Evolutionary conservation across 139 green algal species (phyloP).

Genomic region (Ostreobium quekettii): DNA sequence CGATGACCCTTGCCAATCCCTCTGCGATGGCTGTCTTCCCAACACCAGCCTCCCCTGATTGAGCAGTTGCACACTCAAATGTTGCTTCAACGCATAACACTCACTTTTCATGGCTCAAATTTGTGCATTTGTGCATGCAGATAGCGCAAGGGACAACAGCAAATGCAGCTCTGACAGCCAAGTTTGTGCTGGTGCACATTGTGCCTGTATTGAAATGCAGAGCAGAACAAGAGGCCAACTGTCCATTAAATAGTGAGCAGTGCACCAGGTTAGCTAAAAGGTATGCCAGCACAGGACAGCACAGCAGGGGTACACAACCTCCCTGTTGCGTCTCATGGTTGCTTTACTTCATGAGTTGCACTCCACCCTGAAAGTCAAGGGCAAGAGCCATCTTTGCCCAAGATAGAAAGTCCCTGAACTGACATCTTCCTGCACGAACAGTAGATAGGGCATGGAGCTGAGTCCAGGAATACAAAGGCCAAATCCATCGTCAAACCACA

Average conservation of each 20-base stretch:
- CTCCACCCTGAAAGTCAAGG: too few species aligned
- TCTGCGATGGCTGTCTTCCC: constrained; percentile 89
- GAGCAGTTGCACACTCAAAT: not conserved
- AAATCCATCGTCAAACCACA: not conserved
- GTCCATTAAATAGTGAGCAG: too few species aligned
- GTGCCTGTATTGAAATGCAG: not conserved
- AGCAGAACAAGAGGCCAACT: not conserved
- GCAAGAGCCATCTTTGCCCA: too few species aligned
- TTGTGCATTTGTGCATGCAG: not conserved
- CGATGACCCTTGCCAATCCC: constrained; percentile 82
- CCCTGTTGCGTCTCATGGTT: too few species aligned
- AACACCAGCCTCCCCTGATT: constrained; percentile 33
- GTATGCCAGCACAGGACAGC: too few species aligned
- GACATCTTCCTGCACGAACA: too few species aligned
- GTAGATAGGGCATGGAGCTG: too few species aligned
- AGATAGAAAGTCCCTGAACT: too few species aligned
- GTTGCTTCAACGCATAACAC: too few species aligned
- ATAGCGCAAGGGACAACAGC: not conserved
- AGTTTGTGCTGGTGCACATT: not conserved
- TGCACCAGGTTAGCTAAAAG: too few species aligned
- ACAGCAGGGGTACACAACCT: too few species aligned
- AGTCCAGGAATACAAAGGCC: not conserved
- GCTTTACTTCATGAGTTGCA: too few species aligned
- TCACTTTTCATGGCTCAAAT: constrained; percentile 10
- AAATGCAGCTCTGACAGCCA: not conserved